Evolutionary conservation across 2,329 filamentous ascomycete species (phyloP).

Genomic region (Sporothrix inflata): DNA sequence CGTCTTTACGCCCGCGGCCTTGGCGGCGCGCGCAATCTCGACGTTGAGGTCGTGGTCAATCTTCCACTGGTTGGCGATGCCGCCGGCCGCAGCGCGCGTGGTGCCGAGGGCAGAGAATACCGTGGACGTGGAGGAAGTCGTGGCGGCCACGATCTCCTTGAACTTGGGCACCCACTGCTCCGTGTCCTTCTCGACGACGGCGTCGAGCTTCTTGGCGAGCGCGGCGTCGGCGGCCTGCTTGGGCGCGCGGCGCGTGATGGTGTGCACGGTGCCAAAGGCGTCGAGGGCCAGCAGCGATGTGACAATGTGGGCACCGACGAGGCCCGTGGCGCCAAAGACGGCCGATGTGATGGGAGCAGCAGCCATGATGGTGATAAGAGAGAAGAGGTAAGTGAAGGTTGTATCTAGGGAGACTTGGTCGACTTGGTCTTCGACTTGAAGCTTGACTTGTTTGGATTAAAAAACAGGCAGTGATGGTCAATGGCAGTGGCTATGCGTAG

Average conservation of each 20-base stretch:
- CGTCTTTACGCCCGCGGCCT: slow-evolving; percentile 69
- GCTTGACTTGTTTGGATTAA: not conserved
- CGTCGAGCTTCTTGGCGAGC: slow-evolving; percentile 64
- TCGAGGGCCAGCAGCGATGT: slow-evolving; percentile 60
- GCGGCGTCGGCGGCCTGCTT: slow-evolving; percentile 56
- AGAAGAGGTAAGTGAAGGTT: not conserved
- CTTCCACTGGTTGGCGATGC: slow-evolving; percentile 78
- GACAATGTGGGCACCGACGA: slow-evolving; percentile 76
- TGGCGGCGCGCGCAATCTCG: slow-evolving; percentile 74
- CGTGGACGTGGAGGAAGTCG: slow-evolving; percentile 64
- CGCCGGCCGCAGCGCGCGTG: slow-evolving; percentile 73
- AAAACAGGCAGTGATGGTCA: not conserved
- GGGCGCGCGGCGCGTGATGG: slow-evolving; percentile 69
- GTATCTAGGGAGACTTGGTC: not conserved
- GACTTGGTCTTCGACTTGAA: not conserved
- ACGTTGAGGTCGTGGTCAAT: slow-evolving; percentile 89
- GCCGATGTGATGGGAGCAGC: slow-evolving; percentile 37
- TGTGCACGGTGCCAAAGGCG: slow-evolving; percentile 58
- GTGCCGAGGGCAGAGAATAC: slow-evolving; percentile 83
- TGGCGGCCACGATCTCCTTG: slow-evolving; percentile 45
- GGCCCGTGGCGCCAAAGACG: slow-evolving; percentile 68
- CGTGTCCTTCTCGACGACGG: slow-evolving; percentile 69
- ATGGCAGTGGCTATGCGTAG: not conserved
- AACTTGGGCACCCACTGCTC: slow-evolving; percentile 69
- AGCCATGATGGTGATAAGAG: slow-evolving; percentile 8